Evolutionary conservation across 352 stramenopile species (phyloP), one percentile per base, ranked within the genome.

Genomic region (Pythium biforme): DNA sequence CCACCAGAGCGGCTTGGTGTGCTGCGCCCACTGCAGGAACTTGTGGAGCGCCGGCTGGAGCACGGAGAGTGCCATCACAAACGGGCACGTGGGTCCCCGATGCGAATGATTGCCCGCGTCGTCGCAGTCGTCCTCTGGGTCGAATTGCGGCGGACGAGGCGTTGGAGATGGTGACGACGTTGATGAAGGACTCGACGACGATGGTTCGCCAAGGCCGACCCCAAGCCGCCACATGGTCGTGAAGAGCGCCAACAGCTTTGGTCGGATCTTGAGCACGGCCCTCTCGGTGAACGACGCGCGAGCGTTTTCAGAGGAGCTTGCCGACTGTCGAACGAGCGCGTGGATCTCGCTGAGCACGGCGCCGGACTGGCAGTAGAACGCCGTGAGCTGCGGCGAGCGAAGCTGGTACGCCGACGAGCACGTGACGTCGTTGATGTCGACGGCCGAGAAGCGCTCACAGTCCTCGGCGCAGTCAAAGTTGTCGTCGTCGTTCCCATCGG

Each of bases 31-130:
- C 6, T 69, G 54, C n/a, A 88, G 41, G 23, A 85, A 77, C 52
- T 88, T 87, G 26, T 78, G 74, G 48, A 90, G 68, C 39, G 68
- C 70, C 47, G 81, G 79, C 33, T 88, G 20, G 12, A 86, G 15
- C 40, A 86, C 77, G 0, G 81, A 89, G 2, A 90, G 58, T 43
- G 87, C 55, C 79, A 90, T 90, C 46, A 86, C 79, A 50, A 86
- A 88, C 39, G 81, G 78, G 47, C 68, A 80, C 14, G 62, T 68
- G 1, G 62, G 43, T 31, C 25, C 43, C 29, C 4, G 2, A 12
- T 11, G 29, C 9, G 7, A 25, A 4, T 20, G 10, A 6, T 64
- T 50, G 9, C 41, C 46, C 20, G 26, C 41, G 29, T 59, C 56
- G 23, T 62, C 55, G 26, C 25, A 29, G 40, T 57, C 55, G 62